Percentiles rank a stretch among this genome's conserved stretches.
Evolutionary conservation across 2,329 filamentous ascomycete species (phyloP).

Genomic region (Beauveria sp.): DNA sequence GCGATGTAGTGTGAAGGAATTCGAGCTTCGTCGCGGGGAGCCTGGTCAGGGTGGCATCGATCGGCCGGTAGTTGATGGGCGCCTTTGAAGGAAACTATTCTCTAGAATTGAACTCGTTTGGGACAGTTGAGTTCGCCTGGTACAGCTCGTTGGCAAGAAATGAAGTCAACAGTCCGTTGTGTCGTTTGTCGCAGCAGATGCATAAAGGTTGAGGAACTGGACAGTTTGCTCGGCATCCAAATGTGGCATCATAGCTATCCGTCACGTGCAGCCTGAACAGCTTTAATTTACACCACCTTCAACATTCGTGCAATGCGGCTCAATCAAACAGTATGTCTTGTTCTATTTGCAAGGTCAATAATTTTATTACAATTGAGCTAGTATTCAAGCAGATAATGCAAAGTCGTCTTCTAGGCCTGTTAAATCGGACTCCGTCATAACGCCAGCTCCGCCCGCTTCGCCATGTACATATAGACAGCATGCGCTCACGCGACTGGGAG

Average conservation of each 20-base stretch:
- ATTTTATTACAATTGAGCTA: background rate
- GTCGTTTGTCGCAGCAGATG: background rate
- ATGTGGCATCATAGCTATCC: background rate
- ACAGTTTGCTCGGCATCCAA: background rate
- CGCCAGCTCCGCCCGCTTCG: background rate
- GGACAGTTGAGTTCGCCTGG: fast-evolving
- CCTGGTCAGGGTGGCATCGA: background rate
- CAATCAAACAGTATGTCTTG: no score
- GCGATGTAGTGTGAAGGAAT: background rate
- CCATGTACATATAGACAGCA: background rate
- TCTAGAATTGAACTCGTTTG: background rate
- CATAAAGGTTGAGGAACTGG: background rate
- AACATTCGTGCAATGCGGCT: no score
- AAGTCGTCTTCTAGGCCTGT: background rate
- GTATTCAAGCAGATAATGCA: background rate
- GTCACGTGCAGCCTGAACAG: background rate
- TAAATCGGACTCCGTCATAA: background rate
- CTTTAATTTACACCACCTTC: background rate
- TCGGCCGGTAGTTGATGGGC: background rate
- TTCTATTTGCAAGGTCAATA: background rate
- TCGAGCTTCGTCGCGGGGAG: background rate
- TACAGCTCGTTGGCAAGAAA: background rate
- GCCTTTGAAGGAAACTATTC: background rate
- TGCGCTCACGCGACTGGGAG: background rate
- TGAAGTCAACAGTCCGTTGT: no score